Evolutionary conservation across 306 rosid species (phyloP).

Genomic region (Casuarina cunninghamiana): DNA sequence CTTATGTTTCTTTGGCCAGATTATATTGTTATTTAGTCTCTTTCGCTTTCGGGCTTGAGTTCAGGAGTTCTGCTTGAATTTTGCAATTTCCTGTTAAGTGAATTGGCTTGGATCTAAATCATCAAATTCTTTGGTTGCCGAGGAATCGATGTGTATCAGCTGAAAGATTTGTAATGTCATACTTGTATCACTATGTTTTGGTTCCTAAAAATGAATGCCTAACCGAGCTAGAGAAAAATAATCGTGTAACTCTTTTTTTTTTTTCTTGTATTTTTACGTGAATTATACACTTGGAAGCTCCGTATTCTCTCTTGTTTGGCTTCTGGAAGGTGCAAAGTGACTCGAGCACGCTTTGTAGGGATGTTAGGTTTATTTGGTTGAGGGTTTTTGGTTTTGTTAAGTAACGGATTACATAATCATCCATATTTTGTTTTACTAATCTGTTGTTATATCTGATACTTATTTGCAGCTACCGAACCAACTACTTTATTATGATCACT

Average conservation of each 20-base stretch:
- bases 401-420: neutral
- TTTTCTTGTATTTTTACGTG: neutral
- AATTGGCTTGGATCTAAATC: neutral
- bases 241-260: neutral
- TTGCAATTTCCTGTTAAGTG: neutral
- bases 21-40: neutral
- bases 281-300: neutral
- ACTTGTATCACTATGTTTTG: neutral
- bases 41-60: neutral
- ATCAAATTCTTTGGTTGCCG: neutral
- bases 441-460: neutral
- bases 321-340: neutral
- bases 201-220: neutral
- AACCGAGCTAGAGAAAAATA: neutral
- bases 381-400: neutral
- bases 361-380: neutral
- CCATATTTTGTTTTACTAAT: neutral
- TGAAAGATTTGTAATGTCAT: neutral
- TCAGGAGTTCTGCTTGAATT: neutral
- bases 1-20: neutral
- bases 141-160: neutral
- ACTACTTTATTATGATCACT: constrained; percentile 84
- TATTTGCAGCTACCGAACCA: constrained; percentile 84
- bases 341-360: neutral
- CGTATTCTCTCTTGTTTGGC: neutral